These are phyloP conservation scores for Mycena maculata DNA, from an alignment of 768 basidiomycete species.

Conservation along the genomic window DNA sequence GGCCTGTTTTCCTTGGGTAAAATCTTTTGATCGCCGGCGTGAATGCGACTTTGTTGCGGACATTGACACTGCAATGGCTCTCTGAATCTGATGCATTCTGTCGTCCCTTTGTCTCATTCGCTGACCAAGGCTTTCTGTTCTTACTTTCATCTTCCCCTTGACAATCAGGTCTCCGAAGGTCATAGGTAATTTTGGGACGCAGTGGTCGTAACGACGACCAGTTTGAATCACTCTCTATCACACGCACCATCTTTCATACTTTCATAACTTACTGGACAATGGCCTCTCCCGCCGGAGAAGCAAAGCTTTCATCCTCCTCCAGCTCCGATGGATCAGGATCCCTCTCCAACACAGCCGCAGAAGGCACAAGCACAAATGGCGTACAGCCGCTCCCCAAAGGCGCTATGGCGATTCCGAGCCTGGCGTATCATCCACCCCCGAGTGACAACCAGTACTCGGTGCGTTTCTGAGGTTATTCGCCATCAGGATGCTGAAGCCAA, in stretches of 20 bases:
- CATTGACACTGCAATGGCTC: not conserved
- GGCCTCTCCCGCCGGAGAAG: not conserved
- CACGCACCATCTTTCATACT: not conserved
- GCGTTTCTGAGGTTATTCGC: not conserved
- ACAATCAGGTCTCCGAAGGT: not conserved
- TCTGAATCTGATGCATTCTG: not conserved
- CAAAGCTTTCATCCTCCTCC: not conserved
- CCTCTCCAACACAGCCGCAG: not conserved
- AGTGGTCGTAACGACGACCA: not conserved
- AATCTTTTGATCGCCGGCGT: too few relatives aligned
- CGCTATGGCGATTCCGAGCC: conserved; percentile 29
- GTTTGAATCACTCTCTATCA: not conserved
- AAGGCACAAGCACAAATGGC: conserved; percentile 6
- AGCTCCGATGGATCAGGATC: not conserved
- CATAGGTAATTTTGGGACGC: conserved; percentile 10
- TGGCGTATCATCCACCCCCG: conserved; percentile 17
- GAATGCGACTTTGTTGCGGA: not conserved
- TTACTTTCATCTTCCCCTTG: conserved; percentile 18
- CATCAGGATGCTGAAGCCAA: not conserved
- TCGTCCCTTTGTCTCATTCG: conserved; percentile 14
- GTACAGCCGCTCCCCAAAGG: conserved; percentile 30
- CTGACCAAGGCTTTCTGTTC: conserved; percentile 3
- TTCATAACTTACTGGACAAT: not conserved
- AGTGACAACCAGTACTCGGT: conserved; percentile 19
- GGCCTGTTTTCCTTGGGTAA: too few relatives aligned